These are phyloP conservation scores for Xerocomellus amylosporus DNA, from an alignment of 768 basidiomycete species.

Conservation along the genomic window DNA sequence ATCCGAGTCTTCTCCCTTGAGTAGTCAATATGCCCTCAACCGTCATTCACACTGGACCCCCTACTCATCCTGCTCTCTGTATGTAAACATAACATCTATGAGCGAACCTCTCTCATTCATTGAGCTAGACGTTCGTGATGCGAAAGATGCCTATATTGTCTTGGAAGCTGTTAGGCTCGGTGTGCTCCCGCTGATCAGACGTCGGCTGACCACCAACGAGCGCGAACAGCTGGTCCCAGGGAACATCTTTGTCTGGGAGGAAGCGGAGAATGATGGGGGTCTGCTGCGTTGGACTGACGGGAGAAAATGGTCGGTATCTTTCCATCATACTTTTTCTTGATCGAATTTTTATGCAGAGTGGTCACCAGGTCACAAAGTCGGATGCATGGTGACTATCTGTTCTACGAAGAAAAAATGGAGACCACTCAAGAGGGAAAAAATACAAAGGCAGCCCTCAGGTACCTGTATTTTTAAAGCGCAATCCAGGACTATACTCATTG, in stretches of 20 bases:
- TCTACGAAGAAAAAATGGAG: slow-evolving; percentile 82
- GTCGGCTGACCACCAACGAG: slow-evolving; percentile 66
- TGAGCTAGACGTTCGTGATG: slow-evolving; percentile 66
- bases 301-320: slow-evolving; percentile 56
- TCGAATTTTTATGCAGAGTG: slow-evolving; percentile 2
- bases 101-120: neutral
- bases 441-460: slow-evolving; percentile 78
- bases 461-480: slow-evolving; percentile 13
- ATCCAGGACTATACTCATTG: slow-evolving; percentile 6
- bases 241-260: slow-evolving; percentile 84
- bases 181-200: slow-evolving; percentile 66
- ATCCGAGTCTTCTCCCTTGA: neutral
- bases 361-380: slow-evolving; percentile 72
- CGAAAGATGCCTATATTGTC: slow-evolving; percentile 73
- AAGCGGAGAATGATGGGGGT: slow-evolving; percentile 71
- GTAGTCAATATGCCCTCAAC: slow-evolving; percentile 17
- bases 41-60: slow-evolving; percentile 21
- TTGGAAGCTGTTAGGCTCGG: slow-evolving; percentile 74
- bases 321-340: neutral
- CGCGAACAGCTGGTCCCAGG: slow-evolving; percentile 68
- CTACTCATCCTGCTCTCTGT: slow-evolving; percentile 33
- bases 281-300: slow-evolving; percentile 78
- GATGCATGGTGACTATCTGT: slow-evolving; percentile 80
- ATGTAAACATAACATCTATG: slow-evolving; percentile 9
- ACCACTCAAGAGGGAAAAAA: slow-evolving; percentile 77